Conservation (phyloP, 176 grass and related monocot genomes). For the Alloteropsis semialata region DNA sequence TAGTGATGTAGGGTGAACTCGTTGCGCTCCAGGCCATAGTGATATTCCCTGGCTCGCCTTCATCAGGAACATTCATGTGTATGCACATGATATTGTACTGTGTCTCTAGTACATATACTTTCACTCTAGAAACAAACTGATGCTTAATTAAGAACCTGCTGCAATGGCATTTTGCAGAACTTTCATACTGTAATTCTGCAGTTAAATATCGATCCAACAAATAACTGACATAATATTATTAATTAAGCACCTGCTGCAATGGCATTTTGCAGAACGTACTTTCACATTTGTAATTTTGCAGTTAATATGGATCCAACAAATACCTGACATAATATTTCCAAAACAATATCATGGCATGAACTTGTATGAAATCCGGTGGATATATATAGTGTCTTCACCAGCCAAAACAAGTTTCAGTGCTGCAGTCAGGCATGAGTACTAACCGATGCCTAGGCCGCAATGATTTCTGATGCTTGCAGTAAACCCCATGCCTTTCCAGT, state of each 20-base stretch:
- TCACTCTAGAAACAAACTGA: background rate
- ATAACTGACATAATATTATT: too few species aligned
- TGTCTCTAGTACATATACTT: background rate
- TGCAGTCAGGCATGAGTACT: slow-evolving; percentile 1
- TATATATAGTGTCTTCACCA: background rate
- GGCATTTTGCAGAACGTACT: background rate
- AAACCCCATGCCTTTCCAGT: slow-evolving; percentile 45
- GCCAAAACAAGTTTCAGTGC: slow-evolving; percentile 3
- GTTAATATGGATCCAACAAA: background rate
- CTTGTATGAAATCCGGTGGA: background rate
- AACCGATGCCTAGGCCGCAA: slow-evolving; percentile 18
- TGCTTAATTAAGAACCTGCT: background rate
- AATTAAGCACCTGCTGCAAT: background rate
- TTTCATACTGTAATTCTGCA: background rate
- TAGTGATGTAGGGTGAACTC: too few species aligned
- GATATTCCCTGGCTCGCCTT: too few species aligned
- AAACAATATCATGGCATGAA: background rate
- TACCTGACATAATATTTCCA: background rate
- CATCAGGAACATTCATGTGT: background rate
- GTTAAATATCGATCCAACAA: too few species aligned
- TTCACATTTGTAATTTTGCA: background rate
- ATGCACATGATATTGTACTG: background rate
- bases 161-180: background rate
- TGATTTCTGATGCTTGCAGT: slow-evolving; percentile 50
- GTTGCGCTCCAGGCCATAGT: too few species aligned